Evolutionary conservation across 352 stramenopile species (phyloP), one percentile per base, ranked within the genome.

Genomic region (Peronospora destructor): DNA sequence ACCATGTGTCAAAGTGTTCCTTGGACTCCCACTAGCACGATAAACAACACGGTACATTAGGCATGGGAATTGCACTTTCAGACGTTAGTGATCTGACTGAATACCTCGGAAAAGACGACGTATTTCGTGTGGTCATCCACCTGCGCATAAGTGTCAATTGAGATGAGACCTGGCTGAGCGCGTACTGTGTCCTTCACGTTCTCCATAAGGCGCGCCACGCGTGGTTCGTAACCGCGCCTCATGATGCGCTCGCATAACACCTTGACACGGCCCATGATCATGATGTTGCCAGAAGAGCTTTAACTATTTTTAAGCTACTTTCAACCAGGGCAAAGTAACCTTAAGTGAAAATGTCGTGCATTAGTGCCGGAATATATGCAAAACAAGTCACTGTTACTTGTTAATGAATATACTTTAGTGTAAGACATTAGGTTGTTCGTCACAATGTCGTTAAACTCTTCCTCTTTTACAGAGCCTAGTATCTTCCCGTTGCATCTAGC

Each of bases 161-260:
- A 81, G 45, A 94, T 54, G 23, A 89, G 61, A 0, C 83, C 83
- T 4, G 83, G 80, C 53, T 91, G 81, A 45, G 64, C 59, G 44
- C 76, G 76, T 52, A 94, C 83, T 19, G 77, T 89, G 37, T 66
- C 54, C 66, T 94, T 91, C 51, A 94, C 83, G 3, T 61, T 79
- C 70, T 94, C 83, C 83, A 94, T 94, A 49, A 94, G 80, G 30
- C 76, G 75, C 23, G 69, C 73, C 30, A 94, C 83, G 35, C 77
- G 72, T 25, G 83, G 83, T 59, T 94, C 83, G 67, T 87, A 91
- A 45, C 83, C 83, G 45, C 80, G 83, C 56, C 73, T 87, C 83
- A 94, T 94, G 52, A 94, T 81, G 62, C 83, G 78, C 71, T 94
- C 83, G 25, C 77, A 88, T 43, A 94, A 76, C 42, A 94, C 83